These are phyloP conservation scores for Cyamopsis tetragonoloba DNA, from an alignment of 306 rosid genomes.

Conservation along the genomic window DNA sequence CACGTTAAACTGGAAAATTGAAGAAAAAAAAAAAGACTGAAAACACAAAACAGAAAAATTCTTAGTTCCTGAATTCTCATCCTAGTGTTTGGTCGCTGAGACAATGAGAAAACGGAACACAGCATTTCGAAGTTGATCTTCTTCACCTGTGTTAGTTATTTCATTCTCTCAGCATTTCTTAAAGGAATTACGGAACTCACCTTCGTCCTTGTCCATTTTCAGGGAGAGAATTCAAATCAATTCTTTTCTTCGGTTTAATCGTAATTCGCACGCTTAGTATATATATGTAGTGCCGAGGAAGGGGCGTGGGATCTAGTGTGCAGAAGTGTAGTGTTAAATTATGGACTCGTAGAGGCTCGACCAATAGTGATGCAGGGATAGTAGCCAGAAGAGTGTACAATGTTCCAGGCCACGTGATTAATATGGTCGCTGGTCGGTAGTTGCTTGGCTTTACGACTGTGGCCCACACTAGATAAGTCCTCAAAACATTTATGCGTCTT, in stretches of 20 bases:
- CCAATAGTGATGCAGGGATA: neutral
- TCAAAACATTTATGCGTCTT: neutral
- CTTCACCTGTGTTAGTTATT: neutral
- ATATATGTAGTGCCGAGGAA: neutral
- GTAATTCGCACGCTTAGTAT: neutral
- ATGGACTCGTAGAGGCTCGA: neutral
- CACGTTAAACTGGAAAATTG: neutral
- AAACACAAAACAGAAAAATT: neutral
- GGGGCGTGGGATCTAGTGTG: conserved; percentile 8
- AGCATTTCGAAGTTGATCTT: neutral
- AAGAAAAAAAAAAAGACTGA: neutral
- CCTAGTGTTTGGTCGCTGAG: neutral
- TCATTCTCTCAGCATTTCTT: conserved; percentile 14
- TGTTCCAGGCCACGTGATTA: neutral
- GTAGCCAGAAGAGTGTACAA: too few species aligned
- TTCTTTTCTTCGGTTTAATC: neutral
- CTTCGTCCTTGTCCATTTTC: conserved; percentile 30
- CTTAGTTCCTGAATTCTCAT: neutral
- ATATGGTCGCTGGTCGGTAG: neutral
- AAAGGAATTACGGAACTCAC: too few species aligned
- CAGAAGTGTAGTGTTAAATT: neutral
- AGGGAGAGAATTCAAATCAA: neutral
- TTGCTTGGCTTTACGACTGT: neutral
- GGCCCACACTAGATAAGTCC: conserved; percentile 11
- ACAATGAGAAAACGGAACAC: neutral